These are phyloP conservation scores for Schwanniomyces pseudopolymorphus DNA, from an alignment of 805 yeast species.

Conservation along the genomic window DNA sequence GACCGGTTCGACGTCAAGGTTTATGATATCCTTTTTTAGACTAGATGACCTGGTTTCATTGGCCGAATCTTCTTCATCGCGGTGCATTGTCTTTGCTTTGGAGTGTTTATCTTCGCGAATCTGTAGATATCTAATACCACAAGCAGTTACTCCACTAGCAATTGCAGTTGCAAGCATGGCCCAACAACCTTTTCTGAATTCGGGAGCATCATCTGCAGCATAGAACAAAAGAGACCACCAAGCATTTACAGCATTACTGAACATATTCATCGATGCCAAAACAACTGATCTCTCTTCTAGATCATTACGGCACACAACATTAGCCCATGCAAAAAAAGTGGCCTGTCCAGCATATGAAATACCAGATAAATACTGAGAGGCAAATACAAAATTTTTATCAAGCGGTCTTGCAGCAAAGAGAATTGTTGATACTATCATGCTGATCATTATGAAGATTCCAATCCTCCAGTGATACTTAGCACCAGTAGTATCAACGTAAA, in stretches of 20 bases:
- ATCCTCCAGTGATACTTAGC: slow-evolving; percentile 51
- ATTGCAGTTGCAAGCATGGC: slow-evolving; percentile 57
- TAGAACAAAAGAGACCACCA: slow-evolving; percentile 63
- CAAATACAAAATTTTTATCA: slow-evolving; percentile 37
- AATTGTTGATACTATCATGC: slow-evolving; percentile 47
- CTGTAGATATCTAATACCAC: slow-evolving; percentile 44
- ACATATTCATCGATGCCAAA: slow-evolving; percentile 66
- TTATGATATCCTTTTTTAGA: not conserved
- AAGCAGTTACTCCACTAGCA: slow-evolving; percentile 40
- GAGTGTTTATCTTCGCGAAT: slow-evolving; percentile 26
- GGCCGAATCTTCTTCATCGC: not conserved
- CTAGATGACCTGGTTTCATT: not conserved
- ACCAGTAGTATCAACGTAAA: slow-evolving; percentile 29
- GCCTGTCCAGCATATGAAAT: slow-evolving; percentile 60
- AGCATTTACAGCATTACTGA: slow-evolving; percentile 60
- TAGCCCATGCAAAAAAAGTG: slow-evolving; percentile 63
- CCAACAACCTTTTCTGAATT: slow-evolving; percentile 51
- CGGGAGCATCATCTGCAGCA: slow-evolving; percentile 52
- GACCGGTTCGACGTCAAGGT: not conserved
- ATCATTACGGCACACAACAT: slow-evolving; percentile 56
- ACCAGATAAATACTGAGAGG: slow-evolving; percentile 58
- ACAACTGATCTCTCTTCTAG: slow-evolving; percentile 64
- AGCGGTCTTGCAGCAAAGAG: slow-evolving; percentile 45
- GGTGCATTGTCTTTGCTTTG: not conserved
- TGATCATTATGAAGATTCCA: slow-evolving; percentile 42